Conservation (phyloP, 1,284 basidiomycete genomes). For the Apiotrichum veenhuisii region DNA sequence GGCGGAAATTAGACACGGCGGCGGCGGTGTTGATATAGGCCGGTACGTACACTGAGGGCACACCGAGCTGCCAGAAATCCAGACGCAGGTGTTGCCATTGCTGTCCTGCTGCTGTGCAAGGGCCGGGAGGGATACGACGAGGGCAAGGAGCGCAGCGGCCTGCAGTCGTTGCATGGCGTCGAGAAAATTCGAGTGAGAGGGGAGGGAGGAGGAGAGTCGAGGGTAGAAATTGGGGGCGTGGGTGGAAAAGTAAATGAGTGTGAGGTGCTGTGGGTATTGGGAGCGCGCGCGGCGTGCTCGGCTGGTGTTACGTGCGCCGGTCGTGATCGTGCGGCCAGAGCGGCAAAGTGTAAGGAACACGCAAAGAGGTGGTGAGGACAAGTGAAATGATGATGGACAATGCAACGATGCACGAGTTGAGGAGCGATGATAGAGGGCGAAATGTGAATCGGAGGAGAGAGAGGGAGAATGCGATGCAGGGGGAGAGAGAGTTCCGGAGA, state of each 20-base stretch:
- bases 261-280: neutral
- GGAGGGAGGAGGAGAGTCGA: too few relatives aligned
- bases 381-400: too few relatives aligned
- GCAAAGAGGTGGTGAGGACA: neutral
- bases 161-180: neutral
- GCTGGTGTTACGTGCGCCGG: too few relatives aligned
- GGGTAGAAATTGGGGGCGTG: too few relatives aligned
- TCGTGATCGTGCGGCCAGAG: too few relatives aligned
- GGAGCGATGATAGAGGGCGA: too few relatives aligned
- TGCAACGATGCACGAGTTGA: too few relatives aligned
- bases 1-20: too few relatives aligned
- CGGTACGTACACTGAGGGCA: constrained; percentile 13
- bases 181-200: neutral
- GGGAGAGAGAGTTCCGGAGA: neutral
- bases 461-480: neutral
- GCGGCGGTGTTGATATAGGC: too few relatives aligned
- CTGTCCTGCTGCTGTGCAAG: neutral
- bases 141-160: neutral
- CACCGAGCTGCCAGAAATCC: constrained; percentile 5
- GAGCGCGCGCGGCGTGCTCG: neutral
- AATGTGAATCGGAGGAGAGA: neutral
- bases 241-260: neutral
- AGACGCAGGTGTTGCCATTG: constrained; percentile 4
- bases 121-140: neutral
- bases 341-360: too few relatives aligned